Evolutionary conservation across 2,329 filamentous ascomycete genomes (phyloP), one percentile per base, ranked within the genome.

Genomic region (Verticillium dahliae): DNA sequence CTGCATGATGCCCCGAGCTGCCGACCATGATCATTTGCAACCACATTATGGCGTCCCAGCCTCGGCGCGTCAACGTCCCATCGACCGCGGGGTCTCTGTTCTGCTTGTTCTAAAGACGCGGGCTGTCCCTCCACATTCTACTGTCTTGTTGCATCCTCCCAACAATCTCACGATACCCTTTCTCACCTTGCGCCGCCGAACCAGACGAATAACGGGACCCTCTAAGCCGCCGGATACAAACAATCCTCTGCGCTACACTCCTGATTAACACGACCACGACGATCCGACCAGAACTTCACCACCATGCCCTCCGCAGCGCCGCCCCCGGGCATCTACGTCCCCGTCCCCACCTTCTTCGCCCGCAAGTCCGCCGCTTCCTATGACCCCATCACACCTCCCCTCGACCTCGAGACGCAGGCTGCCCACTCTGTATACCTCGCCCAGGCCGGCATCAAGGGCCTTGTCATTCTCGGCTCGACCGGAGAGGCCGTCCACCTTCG

Each of bases 401-500:
- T 88, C 58, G 86, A 89, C 67, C 73, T 85, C 62, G 75, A 81
- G 56, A 80, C 85, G 1, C 86, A 89, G 68, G 76, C 78, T 31
- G 75, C 78, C 34, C 85, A 89, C 76, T 80, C 79, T 10, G 69
- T 89, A 6, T 85, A 85, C 69, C 81, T 89, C 41, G 85, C 85
- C 41, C 77, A 79, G 59, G 79, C 80, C 65, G 86, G 86, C 61
- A 82, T 89, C 67, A 78, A 77, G 35, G 86, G 86, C 27, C 76
- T 89, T 33, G 84, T 88, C 11, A 76, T 88, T 50, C 80, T 88
- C 58, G 86, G 86, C 31, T 85, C 81, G 45, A 89, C 86, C 0
- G 86, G 86, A 62, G 86, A 89, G 71, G 83, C 84, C 0, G 81
- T 89, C 54, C 85, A 88, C 71, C 75, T 89, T 57, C 80, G 81